A percentile compares a stretch with the other conserved stretches of the same genome.
Evolutionary conservation across 1,139 yeast species (phyloP).

Genomic region (Geotrichum restrictum): DNA sequence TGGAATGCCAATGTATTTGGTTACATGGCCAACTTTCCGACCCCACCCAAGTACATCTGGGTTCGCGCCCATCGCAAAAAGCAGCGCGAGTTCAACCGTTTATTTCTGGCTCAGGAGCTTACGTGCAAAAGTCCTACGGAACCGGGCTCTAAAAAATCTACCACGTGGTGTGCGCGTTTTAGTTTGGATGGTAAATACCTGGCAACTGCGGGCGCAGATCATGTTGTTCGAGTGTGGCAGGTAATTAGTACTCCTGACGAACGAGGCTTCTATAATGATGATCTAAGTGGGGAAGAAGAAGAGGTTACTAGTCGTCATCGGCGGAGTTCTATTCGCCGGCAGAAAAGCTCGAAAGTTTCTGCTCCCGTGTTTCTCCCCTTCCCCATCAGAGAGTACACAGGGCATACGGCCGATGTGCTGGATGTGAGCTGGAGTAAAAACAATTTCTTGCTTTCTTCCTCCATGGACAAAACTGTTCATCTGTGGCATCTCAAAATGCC

Average conservation of each 20-base stretch:
- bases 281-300: slow-evolving; percentile 22
- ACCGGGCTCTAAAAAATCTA: slow-evolving; percentile 36
- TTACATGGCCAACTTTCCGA: slow-evolving; percentile 33
- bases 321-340: slow-evolving; percentile 10
- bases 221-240: slow-evolving; percentile 68
- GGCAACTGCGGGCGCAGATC: slow-evolving; percentile 80
- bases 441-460: slow-evolving; percentile 71
- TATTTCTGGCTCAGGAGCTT: slow-evolving; percentile 81
- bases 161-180: slow-evolving; percentile 70
- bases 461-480: slow-evolving; percentile 80
- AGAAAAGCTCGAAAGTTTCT: slow-evolving; percentile 32
- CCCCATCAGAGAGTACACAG: slow-evolving; percentile 59
- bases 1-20: slow-evolving; percentile 38
- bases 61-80: slow-evolving; percentile 39
- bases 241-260: slow-evolving; percentile 50
- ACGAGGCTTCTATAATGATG: slow-evolving; percentile 23
- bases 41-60: slow-evolving; percentile 39
- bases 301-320: slow-evolving; percentile 5
- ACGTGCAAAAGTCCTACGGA: slow-evolving; percentile 26
- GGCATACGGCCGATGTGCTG: slow-evolving; percentile 67
- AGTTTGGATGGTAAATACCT: slow-evolving; percentile 74
- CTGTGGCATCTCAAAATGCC: slow-evolving; percentile 79
- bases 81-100: slow-evolving; percentile 45
- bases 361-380: slow-evolving; percentile 80
- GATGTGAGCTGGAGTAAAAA: slow-evolving; percentile 87